Evolutionary conservation across 495 filamentous ascomycete species (phyloP).

Genomic region (Neurospora sp.): DNA sequence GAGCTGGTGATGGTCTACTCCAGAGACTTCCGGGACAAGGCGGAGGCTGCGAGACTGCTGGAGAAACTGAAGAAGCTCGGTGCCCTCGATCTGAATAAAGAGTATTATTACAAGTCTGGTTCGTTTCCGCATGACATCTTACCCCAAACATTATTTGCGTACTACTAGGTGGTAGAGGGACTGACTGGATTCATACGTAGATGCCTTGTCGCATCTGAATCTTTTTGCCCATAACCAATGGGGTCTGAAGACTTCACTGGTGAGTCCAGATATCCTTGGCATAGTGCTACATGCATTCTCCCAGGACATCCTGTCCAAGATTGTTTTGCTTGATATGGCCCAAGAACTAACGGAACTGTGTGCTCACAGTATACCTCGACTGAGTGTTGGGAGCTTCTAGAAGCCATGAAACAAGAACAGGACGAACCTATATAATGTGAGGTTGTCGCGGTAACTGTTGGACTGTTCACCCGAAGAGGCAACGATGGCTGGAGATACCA

Average conservation of each 20-base stretch:
- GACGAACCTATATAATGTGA: neutral
- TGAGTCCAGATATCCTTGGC: neutral
- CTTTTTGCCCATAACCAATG: neutral
- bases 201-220: neutral
- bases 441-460: neutral
- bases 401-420: neutral
- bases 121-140: conserved; percentile 11
- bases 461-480: neutral
- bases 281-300: neutral
- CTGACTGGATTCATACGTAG: neutral
- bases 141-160: neutral
- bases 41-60: conserved; percentile 60
- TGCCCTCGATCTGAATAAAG: conserved; percentile 39
- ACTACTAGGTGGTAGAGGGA: neutral
- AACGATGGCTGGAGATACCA: neutral
- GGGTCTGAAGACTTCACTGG: neutral
- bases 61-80: conserved; percentile 47
- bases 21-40: conserved; percentile 53
- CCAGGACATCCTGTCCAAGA: neutral
- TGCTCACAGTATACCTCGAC: neutral
- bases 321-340: neutral
- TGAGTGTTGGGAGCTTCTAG: neutral
- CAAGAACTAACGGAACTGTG: neutral
- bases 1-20: conserved; percentile 69
- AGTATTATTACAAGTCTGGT: conserved; percentile 71